Conservation (phyloP, 495 filamentous ascomycete species). For the Corynascus novoguineensis region DNA sequence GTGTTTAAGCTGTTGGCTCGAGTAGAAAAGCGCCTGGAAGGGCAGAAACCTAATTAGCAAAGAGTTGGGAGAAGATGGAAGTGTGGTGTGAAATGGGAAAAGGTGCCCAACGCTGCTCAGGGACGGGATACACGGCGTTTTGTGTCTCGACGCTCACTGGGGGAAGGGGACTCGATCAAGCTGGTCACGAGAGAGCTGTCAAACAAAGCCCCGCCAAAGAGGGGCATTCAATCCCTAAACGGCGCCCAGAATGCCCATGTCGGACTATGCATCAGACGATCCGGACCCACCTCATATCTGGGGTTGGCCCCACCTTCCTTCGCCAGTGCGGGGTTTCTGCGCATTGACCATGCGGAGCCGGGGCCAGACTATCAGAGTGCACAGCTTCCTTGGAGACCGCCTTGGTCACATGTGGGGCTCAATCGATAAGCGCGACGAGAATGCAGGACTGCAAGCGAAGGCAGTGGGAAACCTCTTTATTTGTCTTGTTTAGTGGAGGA, state of each 20-base stretch:
- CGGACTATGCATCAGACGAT: conserved; percentile 22
- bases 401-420: conserved; percentile 16
- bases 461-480: background rate
- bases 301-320: conserved; percentile 9
- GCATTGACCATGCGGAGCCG: conserved; percentile 15
- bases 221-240: conserved; percentile 8
- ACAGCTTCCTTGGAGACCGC: no score
- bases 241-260: background rate
- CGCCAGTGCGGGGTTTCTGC: conserved; percentile 16
- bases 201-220: conserved; percentile 20
- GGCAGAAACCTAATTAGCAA: background rate
- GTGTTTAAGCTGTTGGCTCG: background rate
- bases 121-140: conserved; percentile 13
- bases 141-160: conserved; percentile 7
- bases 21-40: background rate
- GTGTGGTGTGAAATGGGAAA: conserved; percentile 4
- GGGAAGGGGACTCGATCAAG: conserved; percentile 10
- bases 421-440: conserved; percentile 4
- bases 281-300: conserved; percentile 7
- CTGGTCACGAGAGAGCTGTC: conserved; percentile 24
- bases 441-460: background rate
- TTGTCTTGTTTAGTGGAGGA: background rate
- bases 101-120: background rate
- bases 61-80: background rate
- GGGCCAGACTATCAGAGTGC: no score